These are phyloP conservation scores for Verticillium tricorpus DNA, from an alignment of 2,329 filamentous ascomycete species.

Conservation along the genomic window DNA sequence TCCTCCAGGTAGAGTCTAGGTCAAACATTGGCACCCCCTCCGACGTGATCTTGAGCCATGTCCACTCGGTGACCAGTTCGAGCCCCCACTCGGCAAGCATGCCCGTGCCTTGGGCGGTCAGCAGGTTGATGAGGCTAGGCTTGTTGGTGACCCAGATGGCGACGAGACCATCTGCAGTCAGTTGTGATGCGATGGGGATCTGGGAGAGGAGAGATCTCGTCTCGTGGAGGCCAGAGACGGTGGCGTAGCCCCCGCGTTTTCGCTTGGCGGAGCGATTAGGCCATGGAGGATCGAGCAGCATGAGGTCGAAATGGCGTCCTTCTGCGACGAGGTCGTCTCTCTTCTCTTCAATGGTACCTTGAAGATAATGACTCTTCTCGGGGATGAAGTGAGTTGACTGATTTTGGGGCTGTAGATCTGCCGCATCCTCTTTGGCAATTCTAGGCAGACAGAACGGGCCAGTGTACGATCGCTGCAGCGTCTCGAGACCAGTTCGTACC, in stretches of 20 bases:
- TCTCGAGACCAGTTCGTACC: slow-evolving; percentile 37
- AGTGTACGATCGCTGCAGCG: slow-evolving; percentile 25
- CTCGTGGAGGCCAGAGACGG: slow-evolving; percentile 39
- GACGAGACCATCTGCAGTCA: slow-evolving; percentile 53
- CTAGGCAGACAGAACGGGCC: slow-evolving; percentile 47
- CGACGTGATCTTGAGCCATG: slow-evolving; percentile 70
- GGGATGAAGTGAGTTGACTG: slow-evolving; percentile 29
- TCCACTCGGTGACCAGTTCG: slow-evolving; percentile 64
- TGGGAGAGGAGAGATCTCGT: slow-evolving; percentile 44
- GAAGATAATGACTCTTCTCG: slow-evolving; percentile 37
- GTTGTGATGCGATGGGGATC: slow-evolving; percentile 52
- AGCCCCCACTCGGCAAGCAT: slow-evolving; percentile 66
- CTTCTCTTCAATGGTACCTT: slow-evolving; percentile 41
- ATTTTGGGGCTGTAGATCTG: not conserved
- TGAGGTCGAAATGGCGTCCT: slow-evolving; percentile 57
- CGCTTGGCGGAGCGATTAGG: slow-evolving; percentile 70
- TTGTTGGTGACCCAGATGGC: slow-evolving; percentile 79
- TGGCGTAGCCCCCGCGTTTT: slow-evolving; percentile 45
- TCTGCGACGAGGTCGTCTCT: slow-evolving; percentile 33
- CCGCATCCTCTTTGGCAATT: not conserved
- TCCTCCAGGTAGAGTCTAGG: slow-evolving; percentile 60
- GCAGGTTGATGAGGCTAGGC: slow-evolving; percentile 49
- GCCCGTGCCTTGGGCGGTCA: slow-evolving; percentile 43
- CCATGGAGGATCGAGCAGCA: slow-evolving; percentile 77
- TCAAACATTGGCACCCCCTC: slow-evolving; percentile 60